Base-by-base conservation (phyloP, 495 filamentous ascomycete genomes). In the Hyphodiscus hymeniophilus region DNA sequence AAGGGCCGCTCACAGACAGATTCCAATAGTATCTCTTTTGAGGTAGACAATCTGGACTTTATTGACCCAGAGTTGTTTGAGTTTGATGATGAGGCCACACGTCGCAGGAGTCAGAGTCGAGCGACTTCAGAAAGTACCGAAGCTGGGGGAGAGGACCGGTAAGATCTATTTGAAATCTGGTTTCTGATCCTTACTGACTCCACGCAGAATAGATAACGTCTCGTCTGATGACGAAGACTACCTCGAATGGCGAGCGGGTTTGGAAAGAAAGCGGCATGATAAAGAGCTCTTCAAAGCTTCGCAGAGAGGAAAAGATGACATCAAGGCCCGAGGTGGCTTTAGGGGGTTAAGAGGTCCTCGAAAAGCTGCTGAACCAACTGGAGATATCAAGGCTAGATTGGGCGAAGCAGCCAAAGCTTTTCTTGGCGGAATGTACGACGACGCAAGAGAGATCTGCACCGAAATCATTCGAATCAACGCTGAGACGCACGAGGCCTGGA, bases 401-500 rank as follows among this genome's bases (percentile, higher is more conserved):
- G 78, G 74, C n/a, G 65, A 79, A 56, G 87, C 87, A 6, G 82
- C 77, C 21, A 73, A 79, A 22, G 78, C 81, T 1, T 91, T 83
- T 60, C 76, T 87, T 51, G 70, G 77, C 43, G 71, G 73, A 10
- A 71, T 84, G 36, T 81, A 81, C 59, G 77, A 81, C 22, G 66
- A 72, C 30, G 84, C 87, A 10, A 69, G 78, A 24, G 66, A 78
- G 2, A 68, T 76, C 36, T 76, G 84, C 10, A 67, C 72, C 39
- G 76, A 80, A 57, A 84, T 89, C 10, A 80, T 94, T 43, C 76
- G 85, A 47, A 73, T 82, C 55, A 94, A 95, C 59, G 84, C 85
- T 12, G 89, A 94, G 60, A 86, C 89, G 46, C 84, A 84, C 51
- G 71, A 77, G 17, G 84, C 89, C 22, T 89, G 91, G 75, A 79